Evolutionary conservation across 345 rosid genomes (phyloP), one percentile per base, ranked within the genome.

Genomic region (Citrus glauca): DNA sequence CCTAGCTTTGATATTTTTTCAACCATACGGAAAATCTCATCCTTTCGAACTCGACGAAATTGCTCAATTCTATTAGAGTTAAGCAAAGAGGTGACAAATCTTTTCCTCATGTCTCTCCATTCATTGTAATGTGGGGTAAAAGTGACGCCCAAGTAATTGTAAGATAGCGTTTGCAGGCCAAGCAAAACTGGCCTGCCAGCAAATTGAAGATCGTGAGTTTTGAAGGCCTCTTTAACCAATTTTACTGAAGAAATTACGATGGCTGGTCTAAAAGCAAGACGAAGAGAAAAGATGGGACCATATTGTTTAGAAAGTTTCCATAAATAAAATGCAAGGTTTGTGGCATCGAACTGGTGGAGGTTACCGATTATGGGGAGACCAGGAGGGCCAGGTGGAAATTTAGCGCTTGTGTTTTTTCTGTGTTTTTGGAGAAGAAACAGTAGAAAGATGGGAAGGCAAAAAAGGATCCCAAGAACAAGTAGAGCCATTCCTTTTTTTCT

Each of bases 301-400:
- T 80, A 75, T 5, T 60, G 55, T 5, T 74, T 48, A 0, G 79
- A 74, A n/a, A 80, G 78, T 11, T 74, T 32, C 74, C 74, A 57
- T 0, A 74, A 9, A 22, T 1, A 60, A 8, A 25, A 61, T 4
- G 7, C 30, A 22, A 45, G 78, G 14, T 59, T 59, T 59, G 63
- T 22, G 28, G 4, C 2, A 59, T 10, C 53, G 17, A 45, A 30
- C 57, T 77, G 33, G 19, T 56, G 59, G 0, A 79, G 60, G 69
- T 73, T 75, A 5, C 82, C 82, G 13, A 80, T 42, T 2, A 75
- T 17, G 1, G 82, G 76, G 48, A 80, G 70, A 1, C 79, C 65
- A 6, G 5, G 37, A 5, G 72, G 79, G 1, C 79, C 79, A 9
- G 82, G 82, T 6, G 82, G 82, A 5, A 50, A 38, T 24, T 7